phyloP scores from a whole-genome alignment of 257 asterid species.

The Capsicum rhomboideum region DNA sequence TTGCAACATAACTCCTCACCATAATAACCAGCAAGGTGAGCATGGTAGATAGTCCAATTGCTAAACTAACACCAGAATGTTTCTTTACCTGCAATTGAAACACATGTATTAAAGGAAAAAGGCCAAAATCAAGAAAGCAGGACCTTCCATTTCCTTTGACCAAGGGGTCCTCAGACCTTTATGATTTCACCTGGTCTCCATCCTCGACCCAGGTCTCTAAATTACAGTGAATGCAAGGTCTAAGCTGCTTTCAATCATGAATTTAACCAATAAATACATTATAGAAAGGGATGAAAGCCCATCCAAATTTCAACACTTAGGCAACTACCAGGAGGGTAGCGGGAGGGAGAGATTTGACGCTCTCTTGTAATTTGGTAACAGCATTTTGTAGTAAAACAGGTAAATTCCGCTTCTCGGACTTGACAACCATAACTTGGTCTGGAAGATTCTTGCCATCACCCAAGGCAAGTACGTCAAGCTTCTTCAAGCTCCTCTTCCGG shows the following conservation, averaged over 20 bases:
- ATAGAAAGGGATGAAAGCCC: not conserved
- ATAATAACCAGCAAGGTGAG: constrained; percentile 48
- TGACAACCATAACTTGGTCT: constrained; percentile 16
- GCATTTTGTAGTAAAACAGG: constrained; percentile 18
- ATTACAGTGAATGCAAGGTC: not conserved
- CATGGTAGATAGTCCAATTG: constrained; percentile 52
- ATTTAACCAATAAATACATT: not conserved
- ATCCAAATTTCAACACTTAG: too few relatives aligned
- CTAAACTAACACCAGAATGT: constrained; percentile 35
- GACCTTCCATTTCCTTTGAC: not conserved
- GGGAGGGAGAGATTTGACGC: constrained; percentile 49
- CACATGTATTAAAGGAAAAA: not conserved
- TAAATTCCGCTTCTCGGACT: constrained; percentile 14
- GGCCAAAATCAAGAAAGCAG: constrained; percentile 2
- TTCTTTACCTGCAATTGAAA: constrained; percentile 39
- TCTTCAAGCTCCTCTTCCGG: not conserved
- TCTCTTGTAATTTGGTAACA: constrained; percentile 37
- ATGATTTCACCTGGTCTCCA: not conserved
- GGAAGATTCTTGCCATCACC: constrained; percentile 2
- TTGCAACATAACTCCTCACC: constrained; percentile 38
- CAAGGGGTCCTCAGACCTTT: not conserved
- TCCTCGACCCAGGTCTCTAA: not conserved
- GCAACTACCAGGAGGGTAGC: constrained; percentile 39
- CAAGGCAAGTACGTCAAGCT: not conserved
- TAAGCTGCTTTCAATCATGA: not conserved